phyloP scores from a whole-genome alignment of 2,329 filamentous ascomycete species.

The Phialophora macrospora region DNA sequence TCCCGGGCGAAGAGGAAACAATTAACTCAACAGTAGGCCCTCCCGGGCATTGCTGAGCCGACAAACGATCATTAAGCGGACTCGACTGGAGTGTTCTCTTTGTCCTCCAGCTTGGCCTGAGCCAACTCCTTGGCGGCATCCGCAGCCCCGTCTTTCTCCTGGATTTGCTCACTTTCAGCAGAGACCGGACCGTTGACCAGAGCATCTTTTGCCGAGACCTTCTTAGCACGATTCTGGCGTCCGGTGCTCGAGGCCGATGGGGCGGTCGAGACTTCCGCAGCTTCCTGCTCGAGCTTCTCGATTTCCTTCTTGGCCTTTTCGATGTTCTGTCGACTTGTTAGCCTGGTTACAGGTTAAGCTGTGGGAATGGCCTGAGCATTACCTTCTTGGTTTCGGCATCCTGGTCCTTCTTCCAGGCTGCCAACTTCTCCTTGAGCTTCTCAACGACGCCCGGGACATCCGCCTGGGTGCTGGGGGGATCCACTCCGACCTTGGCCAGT shows the following conservation, averaged over 20 bases:
- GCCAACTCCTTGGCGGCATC: constrained; percentile 66
- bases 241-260: constrained; percentile 48
- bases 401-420: constrained; percentile 90
- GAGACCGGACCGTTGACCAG: constrained; percentile 57
- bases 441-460: constrained; percentile 81
- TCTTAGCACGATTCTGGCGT: constrained; percentile 59
- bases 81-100: constrained; percentile 24
- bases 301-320: constrained; percentile 97
- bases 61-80: constrained; percentile 13
- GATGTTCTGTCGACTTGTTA: constrained; percentile 71
- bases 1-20: background rate
- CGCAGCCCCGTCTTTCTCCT: constrained; percentile 64
- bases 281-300: constrained; percentile 77
- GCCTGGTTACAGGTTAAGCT: background rate
- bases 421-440: constrained; percentile 90
- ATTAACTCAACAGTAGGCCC: background rate
- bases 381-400: constrained; percentile 87
- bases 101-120: constrained; percentile 64
- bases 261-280: constrained; percentile 60
- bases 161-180: constrained; percentile 59
- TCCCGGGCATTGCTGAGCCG: background rate
- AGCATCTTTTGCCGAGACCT: constrained; percentile 57
- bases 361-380: constrained; percentile 46
- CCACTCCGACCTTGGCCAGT: constrained; percentile 79
- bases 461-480: constrained; percentile 82